Evolutionary conservation across 2,329 filamentous ascomycete species (phyloP).

Genomic region (Xylariales sp.): DNA sequence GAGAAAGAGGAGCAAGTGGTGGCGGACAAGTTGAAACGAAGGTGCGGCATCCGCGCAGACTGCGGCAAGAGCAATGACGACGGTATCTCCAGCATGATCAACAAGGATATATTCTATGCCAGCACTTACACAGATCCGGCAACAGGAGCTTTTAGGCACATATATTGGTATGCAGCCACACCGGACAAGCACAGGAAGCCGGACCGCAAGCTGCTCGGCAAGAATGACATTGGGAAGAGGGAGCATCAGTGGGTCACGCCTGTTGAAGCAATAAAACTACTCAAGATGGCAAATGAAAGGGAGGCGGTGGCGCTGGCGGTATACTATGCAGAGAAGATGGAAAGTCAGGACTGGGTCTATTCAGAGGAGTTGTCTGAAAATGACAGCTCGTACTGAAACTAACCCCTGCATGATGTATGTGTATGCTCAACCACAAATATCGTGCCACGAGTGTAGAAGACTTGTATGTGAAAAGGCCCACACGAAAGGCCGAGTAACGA

Average conservation of each 20-base stretch:
- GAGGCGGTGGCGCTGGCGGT: constrained; percentile 7
- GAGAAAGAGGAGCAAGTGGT: constrained; percentile 10
- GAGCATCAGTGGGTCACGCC: constrained; percentile 4
- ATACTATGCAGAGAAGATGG: constrained; percentile 7
- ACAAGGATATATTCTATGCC: constrained; percentile 5
- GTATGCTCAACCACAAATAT: too few relatives aligned
- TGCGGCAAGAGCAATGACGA: not conserved
- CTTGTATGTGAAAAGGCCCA: too few relatives aligned
- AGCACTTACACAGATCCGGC: constrained; percentile 6
- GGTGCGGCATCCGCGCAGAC: not conserved
- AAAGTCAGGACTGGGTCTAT: constrained; percentile 5
- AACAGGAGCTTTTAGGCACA: constrained; percentile 6
- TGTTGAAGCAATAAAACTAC: constrained; percentile 1
- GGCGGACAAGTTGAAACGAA: constrained; percentile 2
- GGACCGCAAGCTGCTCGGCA: not conserved
- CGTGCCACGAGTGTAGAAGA: too few relatives aligned
- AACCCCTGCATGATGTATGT: too few relatives aligned
- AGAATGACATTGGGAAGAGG: constrained; percentile 1
- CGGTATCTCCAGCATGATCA: constrained; percentile 1
- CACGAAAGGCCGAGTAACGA: too few relatives aligned
- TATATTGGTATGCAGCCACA: constrained; percentile 7
- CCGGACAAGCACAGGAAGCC: not conserved
- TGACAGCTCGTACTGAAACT: too few relatives aligned
- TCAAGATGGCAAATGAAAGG: constrained; percentile 5
- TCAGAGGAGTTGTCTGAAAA: constrained; percentile 1